Percentiles rank a stretch among this genome's conserved stretches.
These are phyloP conservation scores for Apiotrichum siamense DNA, from an alignment of 1,284 basidiomycete species.

Conservation along the genomic window DNA sequence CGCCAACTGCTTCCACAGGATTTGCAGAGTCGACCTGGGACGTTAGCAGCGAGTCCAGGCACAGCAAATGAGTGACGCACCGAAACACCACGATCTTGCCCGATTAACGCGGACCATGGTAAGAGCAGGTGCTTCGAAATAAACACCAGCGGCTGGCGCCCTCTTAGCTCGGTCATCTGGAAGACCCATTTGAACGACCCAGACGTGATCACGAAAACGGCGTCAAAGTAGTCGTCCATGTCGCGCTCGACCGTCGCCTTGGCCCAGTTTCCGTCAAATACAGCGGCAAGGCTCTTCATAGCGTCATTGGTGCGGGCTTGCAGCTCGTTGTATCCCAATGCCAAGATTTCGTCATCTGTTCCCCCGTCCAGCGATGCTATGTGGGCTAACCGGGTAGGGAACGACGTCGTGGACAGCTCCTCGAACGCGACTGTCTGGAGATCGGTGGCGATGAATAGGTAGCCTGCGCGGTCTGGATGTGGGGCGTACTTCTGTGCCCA, in stretches of 20 bases:
- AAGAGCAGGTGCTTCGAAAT: constrained; percentile 28
- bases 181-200: constrained; percentile 24
- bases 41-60: too few relatives aligned
- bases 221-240: constrained; percentile 29
- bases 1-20: constrained; percentile 7
- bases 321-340: constrained; percentile 8
- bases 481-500: constrained; percentile 35
- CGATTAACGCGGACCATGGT: constrained; percentile 22
- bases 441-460: constrained; percentile 32
- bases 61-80: too few relatives aligned
- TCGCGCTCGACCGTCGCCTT: constrained; percentile 20
- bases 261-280: constrained; percentile 17
- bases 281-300: constrained; percentile 12
- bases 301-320: constrained; percentile 14
- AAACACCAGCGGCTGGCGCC: constrained; percentile 20
- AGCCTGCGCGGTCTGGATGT: constrained; percentile 28
- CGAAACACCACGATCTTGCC: constrained; percentile 18
- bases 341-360: neutral
- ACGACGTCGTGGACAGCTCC: constrained; percentile 19
- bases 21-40: neutral
- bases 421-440: constrained; percentile 26
- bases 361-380: constrained; percentile 2
- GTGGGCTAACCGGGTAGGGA: constrained; percentile 19
- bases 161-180: constrained; percentile 27
- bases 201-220: constrained; percentile 12